Conservation (phyloP, 352 stramenopile species). For the Chrysophaeum taylorii region DNA sequence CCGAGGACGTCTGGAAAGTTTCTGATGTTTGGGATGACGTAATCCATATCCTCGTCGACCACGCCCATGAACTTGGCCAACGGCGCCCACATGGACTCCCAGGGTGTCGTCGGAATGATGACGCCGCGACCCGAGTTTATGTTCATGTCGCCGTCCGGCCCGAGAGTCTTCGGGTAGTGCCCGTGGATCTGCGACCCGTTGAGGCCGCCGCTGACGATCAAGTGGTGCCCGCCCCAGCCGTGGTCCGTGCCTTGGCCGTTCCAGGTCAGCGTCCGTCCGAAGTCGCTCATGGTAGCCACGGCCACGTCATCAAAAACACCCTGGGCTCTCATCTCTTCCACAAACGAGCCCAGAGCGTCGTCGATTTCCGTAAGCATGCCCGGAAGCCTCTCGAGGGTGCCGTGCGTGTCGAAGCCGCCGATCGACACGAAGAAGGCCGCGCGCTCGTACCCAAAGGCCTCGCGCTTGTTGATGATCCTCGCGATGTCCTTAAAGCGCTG, state of each 20-base stretch:
- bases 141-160: conserved; percentile 15
- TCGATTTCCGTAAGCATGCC: conserved; percentile 37
- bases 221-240: conserved; percentile 44
- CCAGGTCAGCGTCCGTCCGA: conserved; percentile 44
- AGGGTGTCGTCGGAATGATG: conserved; percentile 43
- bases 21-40: conserved; percentile 25
- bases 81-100: conserved; percentile 41
- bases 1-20: too few species aligned
- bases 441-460: conserved; percentile 6
- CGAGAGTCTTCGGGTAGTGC: conserved; percentile 40
- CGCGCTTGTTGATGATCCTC: not conserved
- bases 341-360: conserved; percentile 37
- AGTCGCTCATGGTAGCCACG: conserved; percentile 44
- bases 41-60: conserved; percentile 23
- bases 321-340: conserved; percentile 37
- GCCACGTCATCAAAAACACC: conserved; percentile 39
- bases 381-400: conserved; percentile 31
- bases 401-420: conserved; percentile 52
- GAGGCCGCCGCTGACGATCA: conserved; percentile 36
- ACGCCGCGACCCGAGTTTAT: conserved; percentile 34
- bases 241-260: conserved; percentile 47
- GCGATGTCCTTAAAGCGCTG: not conserved
- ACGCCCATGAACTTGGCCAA: conserved; percentile 42
- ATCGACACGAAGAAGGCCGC: conserved; percentile 40
- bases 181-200: conserved; percentile 43